Evolutionary conservation across 169 alveolate genomes (phyloP).

Genomic region (Plasmodium billcollinsi): DNA sequence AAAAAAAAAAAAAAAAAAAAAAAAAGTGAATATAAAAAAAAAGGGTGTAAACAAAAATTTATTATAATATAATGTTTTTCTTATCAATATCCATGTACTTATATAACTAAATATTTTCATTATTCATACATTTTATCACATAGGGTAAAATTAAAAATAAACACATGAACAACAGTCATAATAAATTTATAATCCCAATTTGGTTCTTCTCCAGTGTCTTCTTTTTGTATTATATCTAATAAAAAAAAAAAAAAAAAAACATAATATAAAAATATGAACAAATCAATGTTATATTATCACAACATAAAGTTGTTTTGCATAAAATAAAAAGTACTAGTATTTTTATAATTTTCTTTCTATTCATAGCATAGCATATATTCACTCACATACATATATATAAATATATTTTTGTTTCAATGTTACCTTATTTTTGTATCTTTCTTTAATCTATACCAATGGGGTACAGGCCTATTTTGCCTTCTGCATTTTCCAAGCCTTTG

Average conservation of each 20-base stretch:
- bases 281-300: neutral
- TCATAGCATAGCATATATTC: too few species aligned
- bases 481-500: slow-evolving; percentile 94
- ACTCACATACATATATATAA: too few species aligned
- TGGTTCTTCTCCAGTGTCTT: slow-evolving; percentile 98
- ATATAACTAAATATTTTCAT: too few species aligned
- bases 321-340: too few species aligned
- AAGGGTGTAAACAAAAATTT: too few species aligned
- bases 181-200: slow-evolving; percentile 91
- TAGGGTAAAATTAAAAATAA: too few species aligned
- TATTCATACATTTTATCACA: too few species aligned
- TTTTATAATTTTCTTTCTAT: too few species aligned
- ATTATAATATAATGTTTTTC: too few species aligned
- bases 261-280: neutral
- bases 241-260: neutral
- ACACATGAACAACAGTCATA: neutral
- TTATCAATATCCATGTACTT: too few species aligned
- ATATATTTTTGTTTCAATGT: neutral
- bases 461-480: slow-evolving; percentile 96
- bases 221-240: slow-evolving; percentile 95
- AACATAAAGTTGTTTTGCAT: neutral
- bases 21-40: too few species aligned
- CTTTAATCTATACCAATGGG: slow-evolving; percentile 97
- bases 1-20: too few species aligned
- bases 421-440: slow-evolving; percentile 95